Evolutionary conservation across 768 basidiomycete species (phyloP).

Genomic region (Rubroboletus pulcherrimus): DNA sequence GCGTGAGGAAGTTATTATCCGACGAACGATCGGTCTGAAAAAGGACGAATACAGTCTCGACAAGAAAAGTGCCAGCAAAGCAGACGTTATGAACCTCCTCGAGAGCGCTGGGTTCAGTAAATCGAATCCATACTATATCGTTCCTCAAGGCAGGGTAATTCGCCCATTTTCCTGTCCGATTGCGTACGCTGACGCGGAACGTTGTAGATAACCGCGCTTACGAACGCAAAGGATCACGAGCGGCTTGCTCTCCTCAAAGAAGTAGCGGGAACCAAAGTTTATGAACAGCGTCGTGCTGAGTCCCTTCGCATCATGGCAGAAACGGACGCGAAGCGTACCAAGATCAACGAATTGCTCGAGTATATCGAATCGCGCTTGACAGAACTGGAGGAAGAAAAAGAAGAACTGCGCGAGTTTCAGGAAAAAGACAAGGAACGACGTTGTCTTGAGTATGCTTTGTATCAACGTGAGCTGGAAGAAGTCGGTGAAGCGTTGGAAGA

Average conservation of each 20-base stretch:
- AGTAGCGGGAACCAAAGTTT: conserved; percentile 97
- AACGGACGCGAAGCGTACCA: conserved; percentile 87
- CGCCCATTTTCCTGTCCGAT: neutral
- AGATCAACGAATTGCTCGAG: conserved; percentile 85
- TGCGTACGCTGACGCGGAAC: conserved; percentile 6
- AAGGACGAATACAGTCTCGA: conserved; percentile 99
- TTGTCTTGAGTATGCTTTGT: conserved; percentile 92
- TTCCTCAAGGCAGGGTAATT: conserved; percentile 93
- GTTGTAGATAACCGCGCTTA: conserved; percentile 84
- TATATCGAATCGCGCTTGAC: conserved; percentile 87
- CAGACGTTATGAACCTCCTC: conserved; percentile 95
- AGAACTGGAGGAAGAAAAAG: conserved; percentile 97
- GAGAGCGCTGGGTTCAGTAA: conserved; percentile 97
- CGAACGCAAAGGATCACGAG: conserved; percentile 96
- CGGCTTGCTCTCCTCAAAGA: conserved; percentile 93
- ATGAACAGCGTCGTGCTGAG: conserved; percentile 90
- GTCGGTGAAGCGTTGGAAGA: conserved; percentile 82
- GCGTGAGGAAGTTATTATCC: conserved; percentile 79
- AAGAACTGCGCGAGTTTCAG: conserved; percentile 95
- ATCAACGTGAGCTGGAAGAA: conserved; percentile 87
- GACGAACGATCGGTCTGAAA: conserved; percentile 94
- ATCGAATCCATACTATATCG: conserved; percentile 99
- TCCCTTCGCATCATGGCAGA: conserved; percentile 96
- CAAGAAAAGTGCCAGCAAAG: conserved; percentile 92
- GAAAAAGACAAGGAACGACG: conserved; percentile 92